Conservation (phyloP, 768 basidiomycete genomes). For the Amanita muscaria region DNA sequence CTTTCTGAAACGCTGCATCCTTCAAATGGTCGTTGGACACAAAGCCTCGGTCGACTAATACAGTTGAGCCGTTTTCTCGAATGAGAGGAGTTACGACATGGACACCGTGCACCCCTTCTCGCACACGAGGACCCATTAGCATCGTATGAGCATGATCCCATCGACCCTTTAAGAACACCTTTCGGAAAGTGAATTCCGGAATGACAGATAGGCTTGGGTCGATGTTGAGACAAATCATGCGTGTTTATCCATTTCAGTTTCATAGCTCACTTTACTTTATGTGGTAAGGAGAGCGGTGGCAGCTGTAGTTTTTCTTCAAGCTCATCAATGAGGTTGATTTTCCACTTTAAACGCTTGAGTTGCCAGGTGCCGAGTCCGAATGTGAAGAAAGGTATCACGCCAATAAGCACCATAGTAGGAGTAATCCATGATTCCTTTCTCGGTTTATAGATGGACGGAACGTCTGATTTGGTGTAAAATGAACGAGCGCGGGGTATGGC, state of each 20-base stretch:
- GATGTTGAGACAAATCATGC: conserved; percentile 10
- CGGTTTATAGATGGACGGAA: conserved; percentile 45
- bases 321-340: conserved; percentile 87
- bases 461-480: conserved; percentile 13
- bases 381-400: conserved; percentile 84
- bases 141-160: conserved; percentile 78
- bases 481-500: neutral
- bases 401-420: conserved; percentile 66
- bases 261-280: conserved; percentile 70
- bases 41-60: conserved; percentile 92
- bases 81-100: conserved; percentile 83
- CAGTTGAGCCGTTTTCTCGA: conserved; percentile 70
- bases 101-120: conserved; percentile 81
- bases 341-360: conserved; percentile 89
- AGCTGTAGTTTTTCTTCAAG: conserved; percentile 83
- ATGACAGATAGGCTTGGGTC: conserved; percentile 51
- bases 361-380: conserved; percentile 93
- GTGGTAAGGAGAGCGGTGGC: conserved; percentile 70
- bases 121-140: conserved; percentile 77
- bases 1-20: conserved; percentile 23
- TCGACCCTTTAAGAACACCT: conserved; percentile 67
- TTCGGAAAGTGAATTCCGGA: conserved; percentile 85
- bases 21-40: conserved; percentile 46
- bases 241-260: conserved; percentile 13
- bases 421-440: conserved; percentile 54